Conservation (phyloP, 2,329 filamentous ascomycete genomes). For the Fusarium siculi region DNA sequence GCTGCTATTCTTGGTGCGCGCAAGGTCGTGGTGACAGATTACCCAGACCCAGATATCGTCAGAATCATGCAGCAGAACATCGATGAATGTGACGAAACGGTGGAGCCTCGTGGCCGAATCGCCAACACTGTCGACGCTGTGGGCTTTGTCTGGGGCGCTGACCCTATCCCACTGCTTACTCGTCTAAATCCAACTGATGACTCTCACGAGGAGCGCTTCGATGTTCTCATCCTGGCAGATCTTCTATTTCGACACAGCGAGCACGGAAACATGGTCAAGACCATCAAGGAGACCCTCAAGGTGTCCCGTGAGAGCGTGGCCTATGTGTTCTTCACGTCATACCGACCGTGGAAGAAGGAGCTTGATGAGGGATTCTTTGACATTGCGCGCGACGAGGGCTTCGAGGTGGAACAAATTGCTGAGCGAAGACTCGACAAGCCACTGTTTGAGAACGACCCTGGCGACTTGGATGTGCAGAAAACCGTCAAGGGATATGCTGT, state of each 20-base stretch:
- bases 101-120: slow-evolving; percentile 46
- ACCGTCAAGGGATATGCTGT: slow-evolving; percentile 85
- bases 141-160: slow-evolving; percentile 87
- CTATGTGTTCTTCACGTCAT: slow-evolving; percentile 93
- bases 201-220: slow-evolving; percentile 64
- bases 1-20: slow-evolving; percentile 77
- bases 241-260: slow-evolving; percentile 92
- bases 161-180: slow-evolving; percentile 66
- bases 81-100: slow-evolving; percentile 59
- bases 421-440: slow-evolving; percentile 86
- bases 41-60: slow-evolving; percentile 86
- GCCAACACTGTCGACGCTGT: slow-evolving; percentile 62
- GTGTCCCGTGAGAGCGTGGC: slow-evolving; percentile 67
- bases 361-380: slow-evolving; percentile 91
- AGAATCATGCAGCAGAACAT: slow-evolving; percentile 83
- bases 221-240: slow-evolving; percentile 87
- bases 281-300: slow-evolving; percentile 74
- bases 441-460: slow-evolving; percentile 89
- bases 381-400: slow-evolving; percentile 74
- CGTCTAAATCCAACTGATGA: slow-evolving; percentile 58
- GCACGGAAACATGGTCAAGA: slow-evolving; percentile 80
- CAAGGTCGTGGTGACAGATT: slow-evolving; percentile 85
- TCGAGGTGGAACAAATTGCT: slow-evolving; percentile 81
- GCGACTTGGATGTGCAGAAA: slow-evolving; percentile 81
- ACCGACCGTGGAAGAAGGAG: slow-evolving; percentile 88